Percentiles rank a stretch among this genome's conserved stretches.
phyloP scores from a whole-genome alignment of 768 basidiomycete species.

The Calocybe indica region DNA sequence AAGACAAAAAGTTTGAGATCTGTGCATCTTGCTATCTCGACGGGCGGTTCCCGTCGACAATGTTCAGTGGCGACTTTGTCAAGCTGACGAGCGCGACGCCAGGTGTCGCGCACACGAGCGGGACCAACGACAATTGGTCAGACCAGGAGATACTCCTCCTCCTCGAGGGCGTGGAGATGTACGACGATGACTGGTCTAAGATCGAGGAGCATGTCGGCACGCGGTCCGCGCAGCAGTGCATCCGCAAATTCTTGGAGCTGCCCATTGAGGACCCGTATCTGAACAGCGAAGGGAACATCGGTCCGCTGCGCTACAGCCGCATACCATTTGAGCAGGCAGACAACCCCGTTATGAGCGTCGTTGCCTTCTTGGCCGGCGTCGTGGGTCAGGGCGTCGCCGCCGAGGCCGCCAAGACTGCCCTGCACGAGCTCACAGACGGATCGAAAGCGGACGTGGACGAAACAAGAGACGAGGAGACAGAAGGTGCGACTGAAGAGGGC shows the following conservation, averaged over 20 bases:
- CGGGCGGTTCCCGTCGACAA: conserved; percentile 91
- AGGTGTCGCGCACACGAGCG: conserved; percentile 33
- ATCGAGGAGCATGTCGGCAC: conserved; percentile 93
- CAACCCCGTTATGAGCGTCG: conserved; percentile 98
- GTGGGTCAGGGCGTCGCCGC: conserved; percentile 88
- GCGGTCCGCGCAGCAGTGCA: conserved; percentile 88
- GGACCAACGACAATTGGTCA: conserved; percentile 67
- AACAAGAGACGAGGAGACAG: conserved; percentile 25
- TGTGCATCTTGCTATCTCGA: conserved; percentile 93
- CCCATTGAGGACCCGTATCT: conserved; percentile 97
- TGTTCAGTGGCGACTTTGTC: conserved; percentile 98
- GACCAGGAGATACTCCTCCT: conserved; percentile 87
- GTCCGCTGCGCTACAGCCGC: conserved; percentile 66
- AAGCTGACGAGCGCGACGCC: conserved; percentile 52
- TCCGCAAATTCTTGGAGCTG: conserved; percentile 89
- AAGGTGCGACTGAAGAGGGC: conserved; percentile 19
- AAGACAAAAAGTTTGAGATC: conserved; percentile 86
- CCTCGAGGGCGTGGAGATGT: conserved; percentile 98
- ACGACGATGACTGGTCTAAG: conserved; percentile 92
- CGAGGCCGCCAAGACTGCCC: conserved; percentile 86
- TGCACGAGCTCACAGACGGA: conserved; percentile 73
- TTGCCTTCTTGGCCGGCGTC: conserved; percentile 93
- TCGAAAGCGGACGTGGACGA: conserved; percentile 31
- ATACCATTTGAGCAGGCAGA: conserved; percentile 93
- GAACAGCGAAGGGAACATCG: conserved; percentile 68